Base-by-base conservation (phyloP, 1,139 yeast species). In the Saccharomyces pastorianus region DNA sequence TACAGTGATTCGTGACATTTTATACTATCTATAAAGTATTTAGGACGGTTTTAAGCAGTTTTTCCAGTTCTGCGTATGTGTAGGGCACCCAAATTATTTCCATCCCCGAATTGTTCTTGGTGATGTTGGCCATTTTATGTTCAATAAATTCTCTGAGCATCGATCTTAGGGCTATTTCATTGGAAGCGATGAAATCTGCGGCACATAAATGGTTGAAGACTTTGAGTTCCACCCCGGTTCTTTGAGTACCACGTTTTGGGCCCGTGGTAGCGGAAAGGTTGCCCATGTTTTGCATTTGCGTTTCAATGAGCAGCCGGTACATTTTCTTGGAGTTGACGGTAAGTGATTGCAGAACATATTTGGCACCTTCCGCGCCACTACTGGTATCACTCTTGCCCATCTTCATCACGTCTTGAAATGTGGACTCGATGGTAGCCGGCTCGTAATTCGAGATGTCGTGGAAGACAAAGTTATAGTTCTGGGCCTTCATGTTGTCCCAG, bases 111-210 rank as follows among this genome's bases (percentile, higher is more conserved):
- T 76, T 75, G 63, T 85, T 86, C 63, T 82, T 84, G 1, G 81
- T 73, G 34, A 86, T 65, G 2, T 72, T 76, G 51, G 95, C 87
- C 96, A 95, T 90, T 62, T 87, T 87, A 68, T 93, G 99, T 67
- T 93, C 99, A 44, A 85, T 76, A 63, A 88, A 95, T 70, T 93
- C 99, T 14, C 85, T 82, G 50, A 93, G 73, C 79, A 91, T 83
- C 0, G 93, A 83, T 58, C 96, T 73, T 65, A 91, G 85, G 48
- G 85, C 85, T 55, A 85, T 80, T 63, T 90, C 96, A 66, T 88
- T 89, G 20, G 95, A 83, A 0, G 91, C 89, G 53, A 93, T 80
- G 61, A 91, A 89, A 61, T 88, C 88, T 53, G 85, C 84, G 20
- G 85, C 80, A 76, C 98, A 91, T 42, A 77, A 68, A 48, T 80